These are phyloP conservation scores for Talaromyces verruculosus DNA, from an alignment of 2,329 filamentous ascomycete species.

Conservation along the genomic window DNA sequence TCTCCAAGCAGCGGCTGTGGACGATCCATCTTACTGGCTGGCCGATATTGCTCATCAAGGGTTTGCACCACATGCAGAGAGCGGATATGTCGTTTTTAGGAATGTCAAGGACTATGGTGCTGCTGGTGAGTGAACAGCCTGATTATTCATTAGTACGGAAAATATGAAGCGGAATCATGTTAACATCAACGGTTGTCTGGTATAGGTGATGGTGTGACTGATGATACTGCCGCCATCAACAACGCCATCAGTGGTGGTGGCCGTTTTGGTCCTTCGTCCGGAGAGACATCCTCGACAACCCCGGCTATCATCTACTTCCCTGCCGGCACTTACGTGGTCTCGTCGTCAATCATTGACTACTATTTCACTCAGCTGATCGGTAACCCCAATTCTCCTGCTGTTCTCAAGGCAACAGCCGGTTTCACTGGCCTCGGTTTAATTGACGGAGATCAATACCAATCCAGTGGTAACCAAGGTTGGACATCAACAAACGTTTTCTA, in stretches of 20 bases:
- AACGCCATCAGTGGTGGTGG: slow-evolving; percentile 47
- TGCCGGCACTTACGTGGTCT: slow-evolving; percentile 60
- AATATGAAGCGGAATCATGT: neutral
- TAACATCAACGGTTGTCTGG: neutral
- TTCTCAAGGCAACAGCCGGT: slow-evolving; percentile 53
- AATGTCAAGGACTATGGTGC: slow-evolving; percentile 33
- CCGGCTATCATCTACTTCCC: slow-evolving; percentile 61
- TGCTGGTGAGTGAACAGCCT: slow-evolving; percentile 25
- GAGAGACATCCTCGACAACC: slow-evolving; percentile 49
- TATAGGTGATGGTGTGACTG: slow-evolving; percentile 50
- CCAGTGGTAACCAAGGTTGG: slow-evolving; percentile 39
- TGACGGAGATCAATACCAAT: slow-evolving; percentile 56
- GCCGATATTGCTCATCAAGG: slow-evolving; percentile 35
- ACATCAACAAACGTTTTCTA: slow-evolving; percentile 62
- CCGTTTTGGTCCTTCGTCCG: slow-evolving; percentile 45
- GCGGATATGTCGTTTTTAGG: slow-evolving; percentile 22
- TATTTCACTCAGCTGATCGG: slow-evolving; percentile 65
- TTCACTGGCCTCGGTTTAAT: slow-evolving; percentile 60
- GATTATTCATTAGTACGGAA: neutral
- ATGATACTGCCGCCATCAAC: slow-evolving; percentile 59
- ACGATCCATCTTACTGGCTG: slow-evolving; percentile 34
- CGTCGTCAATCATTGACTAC: slow-evolving; percentile 58
- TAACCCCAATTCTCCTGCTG: slow-evolving; percentile 58
- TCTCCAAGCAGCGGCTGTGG: slow-evolving; percentile 12
- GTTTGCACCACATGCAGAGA: slow-evolving; percentile 11